These are phyloP conservation scores for Dactylonectria estremocensis DNA, from an alignment of 2,329 filamentous ascomycete genomes.

Conservation along the genomic window DNA sequence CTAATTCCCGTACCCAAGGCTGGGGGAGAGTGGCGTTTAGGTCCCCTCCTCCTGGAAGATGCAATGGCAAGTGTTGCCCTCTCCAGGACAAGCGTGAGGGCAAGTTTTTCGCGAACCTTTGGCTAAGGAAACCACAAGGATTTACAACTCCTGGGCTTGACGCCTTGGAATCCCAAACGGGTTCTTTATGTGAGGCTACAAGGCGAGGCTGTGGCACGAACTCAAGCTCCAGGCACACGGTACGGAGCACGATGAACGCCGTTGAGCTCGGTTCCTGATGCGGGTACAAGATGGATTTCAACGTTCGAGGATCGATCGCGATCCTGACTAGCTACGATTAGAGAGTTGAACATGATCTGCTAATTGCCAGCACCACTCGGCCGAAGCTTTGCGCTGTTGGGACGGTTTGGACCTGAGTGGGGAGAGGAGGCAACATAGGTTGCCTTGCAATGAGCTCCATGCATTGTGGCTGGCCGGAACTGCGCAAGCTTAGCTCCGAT, in stretches of 20 bases:
- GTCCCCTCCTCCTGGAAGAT: conserved; percentile 34
- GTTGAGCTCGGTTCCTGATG: conserved; percentile 19
- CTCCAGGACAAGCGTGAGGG: conserved; percentile 27
- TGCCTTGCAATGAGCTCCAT: background rate
- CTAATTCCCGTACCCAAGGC: conserved; percentile 30
- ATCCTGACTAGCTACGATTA: background rate
- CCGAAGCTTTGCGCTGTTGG: conserved; percentile 23
- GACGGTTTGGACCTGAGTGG: background rate
- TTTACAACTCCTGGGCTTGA: conserved; percentile 30
- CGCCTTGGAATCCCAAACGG: conserved; percentile 13
- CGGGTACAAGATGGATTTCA: background rate
- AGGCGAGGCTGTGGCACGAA: conserved; percentile 30
- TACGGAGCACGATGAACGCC: conserved; percentile 32
- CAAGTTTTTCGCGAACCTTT: conserved; percentile 25
- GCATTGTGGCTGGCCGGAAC: conserved; percentile 10
- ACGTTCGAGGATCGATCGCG: conserved; percentile 25
- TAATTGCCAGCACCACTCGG: conserved; percentile 20
- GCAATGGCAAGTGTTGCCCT: conserved; percentile 23
- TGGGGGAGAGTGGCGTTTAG: conserved; percentile 43
- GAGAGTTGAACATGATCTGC: conserved; percentile 1
- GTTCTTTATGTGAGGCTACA: conserved; percentile 17
- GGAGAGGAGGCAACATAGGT: background rate
- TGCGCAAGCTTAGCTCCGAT: conserved; percentile 14
- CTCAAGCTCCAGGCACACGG: conserved; percentile 16
- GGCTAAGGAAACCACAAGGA: conserved; percentile 30